These are phyloP conservation scores for Sphaceloma murrayae DNA, from an alignment of 2,329 filamentous ascomycete species.

Conservation along the genomic window DNA sequence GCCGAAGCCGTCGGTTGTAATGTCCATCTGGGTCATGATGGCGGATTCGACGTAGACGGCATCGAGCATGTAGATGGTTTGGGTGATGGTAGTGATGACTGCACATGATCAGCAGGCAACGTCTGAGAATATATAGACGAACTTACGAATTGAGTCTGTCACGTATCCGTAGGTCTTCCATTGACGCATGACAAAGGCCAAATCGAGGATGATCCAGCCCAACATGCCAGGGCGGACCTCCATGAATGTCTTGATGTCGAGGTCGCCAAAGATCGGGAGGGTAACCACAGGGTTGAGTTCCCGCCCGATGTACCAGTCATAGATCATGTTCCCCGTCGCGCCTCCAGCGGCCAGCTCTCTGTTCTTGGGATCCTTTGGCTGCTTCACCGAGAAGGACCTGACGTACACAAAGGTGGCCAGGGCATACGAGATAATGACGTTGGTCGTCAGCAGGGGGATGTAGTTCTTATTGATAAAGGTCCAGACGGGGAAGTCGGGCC, in stretches of 20 bases:
- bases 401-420: constrained; percentile 73
- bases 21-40: constrained; percentile 87
- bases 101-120: constrained; percentile 17
- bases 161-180: constrained; percentile 75
- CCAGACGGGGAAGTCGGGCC: constrained; percentile 79
- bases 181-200: constrained; percentile 76
- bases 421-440: constrained; percentile 63
- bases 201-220: constrained; percentile 78
- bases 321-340: constrained; percentile 72
- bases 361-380: constrained; percentile 55
- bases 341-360: constrained; percentile 77
- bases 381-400: constrained; percentile 68
- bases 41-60: constrained; percentile 78
- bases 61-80: constrained; percentile 76
- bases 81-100: constrained; percentile 64
- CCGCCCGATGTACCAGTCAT: constrained; percentile 94
- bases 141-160: constrained; percentile 63
- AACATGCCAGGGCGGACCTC: constrained; percentile 88
- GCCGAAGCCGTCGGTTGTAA: constrained; percentile 86
- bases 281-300: constrained; percentile 83
- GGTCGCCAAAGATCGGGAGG: constrained; percentile 68
- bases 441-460: constrained; percentile 72
- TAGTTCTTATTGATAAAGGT: constrained; percentile 90
- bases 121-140: background rate
- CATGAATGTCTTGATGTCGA: constrained; percentile 84